phyloP scores from a whole-genome alignment of 1,284 basidiomycete species.

The Tilletia caries region DNA sequence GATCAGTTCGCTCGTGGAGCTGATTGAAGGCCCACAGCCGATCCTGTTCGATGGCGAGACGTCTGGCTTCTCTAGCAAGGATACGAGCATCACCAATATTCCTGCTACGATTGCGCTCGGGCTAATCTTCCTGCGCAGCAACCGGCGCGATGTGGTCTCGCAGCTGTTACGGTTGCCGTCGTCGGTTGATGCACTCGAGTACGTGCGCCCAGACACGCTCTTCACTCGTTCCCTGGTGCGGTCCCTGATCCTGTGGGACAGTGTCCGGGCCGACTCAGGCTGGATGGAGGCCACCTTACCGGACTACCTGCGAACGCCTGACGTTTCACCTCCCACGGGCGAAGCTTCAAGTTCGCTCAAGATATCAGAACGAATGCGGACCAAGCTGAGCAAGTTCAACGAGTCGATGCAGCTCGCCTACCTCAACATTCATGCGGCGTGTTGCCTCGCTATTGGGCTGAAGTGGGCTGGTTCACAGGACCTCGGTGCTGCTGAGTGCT shows the following conservation, averaged over 20 bases:
- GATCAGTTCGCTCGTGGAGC: slow-evolving; percentile 30
- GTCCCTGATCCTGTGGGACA: slow-evolving; percentile 82
- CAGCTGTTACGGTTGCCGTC: slow-evolving; percentile 72
- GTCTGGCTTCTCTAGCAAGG: background rate
- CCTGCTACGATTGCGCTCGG: slow-evolving; percentile 83
- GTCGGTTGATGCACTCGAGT: slow-evolving; percentile 72
- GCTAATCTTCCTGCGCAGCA: slow-evolving; percentile 84
- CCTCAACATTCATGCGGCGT: slow-evolving; percentile 62
- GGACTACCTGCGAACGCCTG: slow-evolving; percentile 62
- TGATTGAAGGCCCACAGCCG: slow-evolving; percentile 22
- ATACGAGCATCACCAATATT: slow-evolving; percentile 60
- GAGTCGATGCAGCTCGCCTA: slow-evolving; percentile 38
- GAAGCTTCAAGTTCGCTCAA: slow-evolving; percentile 54
- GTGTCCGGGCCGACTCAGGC: slow-evolving; percentile 67
- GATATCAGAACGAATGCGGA: slow-evolving; percentile 65
- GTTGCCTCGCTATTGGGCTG: slow-evolving; percentile 83
- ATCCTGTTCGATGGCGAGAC: slow-evolving; percentile 11
- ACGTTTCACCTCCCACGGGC: slow-evolving; percentile 40
- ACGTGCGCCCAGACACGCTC: slow-evolving; percentile 81
- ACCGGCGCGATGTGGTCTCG: slow-evolving; percentile 63
- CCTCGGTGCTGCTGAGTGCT: slow-evolving; percentile 70
- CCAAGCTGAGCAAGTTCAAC: slow-evolving; percentile 14
- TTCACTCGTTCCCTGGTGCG: slow-evolving; percentile 75
- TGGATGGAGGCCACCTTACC: slow-evolving; percentile 81
- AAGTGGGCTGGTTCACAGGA: slow-evolving; percentile 74